Base-by-base conservation (phyloP, 768 basidiomycete genomes). In the Termitomyces sp. region DNA sequence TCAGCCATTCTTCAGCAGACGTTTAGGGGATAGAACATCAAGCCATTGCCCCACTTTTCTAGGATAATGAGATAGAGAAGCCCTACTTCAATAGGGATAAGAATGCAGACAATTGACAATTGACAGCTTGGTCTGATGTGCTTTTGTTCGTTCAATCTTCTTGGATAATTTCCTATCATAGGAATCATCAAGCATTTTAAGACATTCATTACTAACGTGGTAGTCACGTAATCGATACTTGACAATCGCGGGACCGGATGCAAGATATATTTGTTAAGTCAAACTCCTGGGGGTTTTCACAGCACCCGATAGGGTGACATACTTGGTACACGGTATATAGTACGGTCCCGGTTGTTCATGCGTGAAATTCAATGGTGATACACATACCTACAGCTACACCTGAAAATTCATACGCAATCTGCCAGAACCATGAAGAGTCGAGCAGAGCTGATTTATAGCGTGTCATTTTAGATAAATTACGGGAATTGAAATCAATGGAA, bases 101-200 rank as follows among this genome's bases (percentile, higher is more conserved):
- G 40, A 40, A 53, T 16, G 2, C 40, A 50, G 48, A 35, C 3
- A 22, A 35, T 1, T 51, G 33, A 36, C 22, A 24, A 36, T 24
- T 14, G 55, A 45, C 41, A 54, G 22, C 20, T 32, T 8, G 24
- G 14, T 30, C 44, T 52, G 44, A 33, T 33, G 20, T 41, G 32
- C 24, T 40, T 33, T 33, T 26, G 51, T 46, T 13, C 5, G 22
- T 43, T 22, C 41, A 5, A 40, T 40, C 46, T 51, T 33, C 33
- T 18, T 9, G 16, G 13, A 7, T 20, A n/a, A 46, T 50, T 62
- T 26, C 61, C 58, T 59, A 62, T 62, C 61, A 56, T 50, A 44
- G 57, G 30, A 43, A 59, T 62, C 61, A 62, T 47, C 10, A 24
- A 24, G 10, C 2, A 51, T 47, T 54, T 59, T 30, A 33, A 28